phyloP scores from a whole-genome alignment of 2,329 filamentous ascomycete genomes.

The Trichoderma citrinoviride region DNA sequence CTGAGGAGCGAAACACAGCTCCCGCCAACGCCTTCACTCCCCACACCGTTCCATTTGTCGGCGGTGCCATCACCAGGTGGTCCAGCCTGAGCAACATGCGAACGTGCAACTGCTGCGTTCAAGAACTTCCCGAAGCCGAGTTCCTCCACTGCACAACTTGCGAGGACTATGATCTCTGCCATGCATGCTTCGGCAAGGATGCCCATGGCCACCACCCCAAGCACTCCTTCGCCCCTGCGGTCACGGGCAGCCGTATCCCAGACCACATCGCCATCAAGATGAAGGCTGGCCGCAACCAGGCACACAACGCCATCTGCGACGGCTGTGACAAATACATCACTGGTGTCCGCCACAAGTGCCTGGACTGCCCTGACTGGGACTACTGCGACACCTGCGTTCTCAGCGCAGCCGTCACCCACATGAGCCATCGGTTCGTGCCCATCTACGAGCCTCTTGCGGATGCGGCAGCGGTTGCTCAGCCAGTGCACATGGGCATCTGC shows the following conservation, averaged over 20 bases:
- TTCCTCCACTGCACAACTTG: conserved; percentile 85
- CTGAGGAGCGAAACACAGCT: not conserved
- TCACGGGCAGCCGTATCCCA: conserved; percentile 60
- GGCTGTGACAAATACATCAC: conserved; percentile 83
- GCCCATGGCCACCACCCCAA: conserved; percentile 88
- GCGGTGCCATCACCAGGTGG: conserved; percentile 27
- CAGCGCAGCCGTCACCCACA: conserved; percentile 67
- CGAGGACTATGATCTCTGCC: conserved; percentile 90
- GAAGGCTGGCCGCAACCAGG: conserved; percentile 72
- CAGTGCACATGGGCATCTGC: conserved; percentile 79
- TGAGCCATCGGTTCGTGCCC: conserved; percentile 82
- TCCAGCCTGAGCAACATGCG: conserved; percentile 44
- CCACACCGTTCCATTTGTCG: conserved; percentile 25
- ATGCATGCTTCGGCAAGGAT: conserved; percentile 70
- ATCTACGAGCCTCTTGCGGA: conserved; percentile 69
- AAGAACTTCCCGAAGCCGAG: conserved; percentile 68
- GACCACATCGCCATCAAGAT: conserved; percentile 65
- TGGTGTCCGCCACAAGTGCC: conserved; percentile 92
- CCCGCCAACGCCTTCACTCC: conserved; percentile 12
- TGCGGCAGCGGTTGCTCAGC: conserved; percentile 27
- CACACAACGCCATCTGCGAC: conserved; percentile 90
- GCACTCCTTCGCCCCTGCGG: conserved; percentile 72
- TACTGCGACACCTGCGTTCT: conserved; percentile 78
- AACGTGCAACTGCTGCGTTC: conserved; percentile 67
- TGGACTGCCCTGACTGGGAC: conserved; percentile 97